Base-by-base conservation (phyloP, 1,284 basidiomycete species). In the Irpex sp. region DNA sequence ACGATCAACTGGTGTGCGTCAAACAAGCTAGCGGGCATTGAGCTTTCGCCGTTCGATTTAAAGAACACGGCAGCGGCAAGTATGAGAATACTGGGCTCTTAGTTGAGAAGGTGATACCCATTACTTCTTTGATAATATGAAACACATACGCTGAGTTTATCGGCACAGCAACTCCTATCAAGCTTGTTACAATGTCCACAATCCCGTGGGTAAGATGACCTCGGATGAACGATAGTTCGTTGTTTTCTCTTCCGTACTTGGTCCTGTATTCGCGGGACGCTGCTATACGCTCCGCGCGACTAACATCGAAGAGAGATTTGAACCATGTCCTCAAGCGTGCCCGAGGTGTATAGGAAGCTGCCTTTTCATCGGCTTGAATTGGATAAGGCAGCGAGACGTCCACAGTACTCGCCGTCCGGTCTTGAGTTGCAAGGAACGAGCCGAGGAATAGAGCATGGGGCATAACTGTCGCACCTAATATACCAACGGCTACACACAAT, bases 361-460 rank as follows among this genome's bases (percentile, higher is more conserved):
- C n/a, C 21, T 57, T 48, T 4, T 64, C 62, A 2, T 36, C 44
- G 5, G 64, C n/a, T 51, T 67, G 59, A 11, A 62, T 63, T 11
- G 72, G 70, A 31, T 60, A 17, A 5, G 71, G 72, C 11, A 71
- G 67, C 7, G 57, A 26, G 26, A 26, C 26, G 26, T 26, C 26
- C 26, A 26, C 26, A 26, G 26, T 26, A 9, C 2, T 55, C 59
- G 2, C 8, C 19, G 4, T 58, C 66, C 64, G 13, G 68, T 61
- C 31, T 71, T 65, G 34, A 37, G 91, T 93, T 2, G 92, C 90
- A 13, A 96, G 83, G 59, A 89, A 87, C 5, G 92, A 94, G 7
- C 95, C 95, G 2, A 97, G 81, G 78, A 94, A 96, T 31, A 98
- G 81, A 36, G 91, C 89, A 73, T 98, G 96, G 0, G 96, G 96